Percentiles rank a stretch among this genome's conserved stretches.
phyloP scores from a whole-genome alignment of 768 basidiomycete genomes.

The Russula ochroleuca region DNA sequence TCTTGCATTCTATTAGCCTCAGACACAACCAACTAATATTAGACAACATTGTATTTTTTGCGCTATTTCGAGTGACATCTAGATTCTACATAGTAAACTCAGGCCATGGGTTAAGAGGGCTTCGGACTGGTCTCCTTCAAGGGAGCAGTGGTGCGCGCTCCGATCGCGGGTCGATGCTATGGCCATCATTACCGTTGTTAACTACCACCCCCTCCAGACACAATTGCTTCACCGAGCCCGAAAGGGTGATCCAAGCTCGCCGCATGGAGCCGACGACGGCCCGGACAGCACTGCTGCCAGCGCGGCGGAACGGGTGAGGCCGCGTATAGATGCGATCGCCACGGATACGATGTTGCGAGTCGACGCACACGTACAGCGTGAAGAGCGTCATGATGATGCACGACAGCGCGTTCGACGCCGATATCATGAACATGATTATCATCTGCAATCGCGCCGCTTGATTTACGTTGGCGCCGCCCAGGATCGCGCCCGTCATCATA shows the following conservation, averaged over 20 bases:
- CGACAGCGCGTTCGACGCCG: conserved; percentile 68
- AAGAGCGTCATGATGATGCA: conserved; percentile 60
- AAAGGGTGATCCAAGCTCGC: not conserved
- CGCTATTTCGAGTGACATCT: no score
- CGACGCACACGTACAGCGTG: conserved; percentile 62
- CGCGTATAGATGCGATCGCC: conserved; percentile 51
- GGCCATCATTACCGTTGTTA: not conserved
- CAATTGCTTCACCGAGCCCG: not conserved
- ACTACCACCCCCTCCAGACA: not conserved
- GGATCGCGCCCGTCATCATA: conserved; percentile 91
- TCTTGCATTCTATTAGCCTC: no score
- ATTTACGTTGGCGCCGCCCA: conserved; percentile 78
- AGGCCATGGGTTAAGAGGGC: no score
- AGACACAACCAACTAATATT: no score
- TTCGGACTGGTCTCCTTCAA: not conserved
- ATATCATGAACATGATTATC: conserved; percentile 95
- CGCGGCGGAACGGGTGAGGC: conserved; percentile 22
- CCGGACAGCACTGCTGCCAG: not conserved
- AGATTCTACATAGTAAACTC: no score
- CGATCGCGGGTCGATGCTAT: not conserved
- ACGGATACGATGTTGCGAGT: conserved; percentile 60
- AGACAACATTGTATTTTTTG: no score
- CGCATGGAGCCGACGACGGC: not conserved
- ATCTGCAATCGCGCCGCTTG: conserved; percentile 89
- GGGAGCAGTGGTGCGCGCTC: conserved; percentile 13